These are phyloP conservation scores for Paecilomyces variotii DNA, from an alignment of 2,329 filamentous ascomycete species.

Conservation along the genomic window DNA sequence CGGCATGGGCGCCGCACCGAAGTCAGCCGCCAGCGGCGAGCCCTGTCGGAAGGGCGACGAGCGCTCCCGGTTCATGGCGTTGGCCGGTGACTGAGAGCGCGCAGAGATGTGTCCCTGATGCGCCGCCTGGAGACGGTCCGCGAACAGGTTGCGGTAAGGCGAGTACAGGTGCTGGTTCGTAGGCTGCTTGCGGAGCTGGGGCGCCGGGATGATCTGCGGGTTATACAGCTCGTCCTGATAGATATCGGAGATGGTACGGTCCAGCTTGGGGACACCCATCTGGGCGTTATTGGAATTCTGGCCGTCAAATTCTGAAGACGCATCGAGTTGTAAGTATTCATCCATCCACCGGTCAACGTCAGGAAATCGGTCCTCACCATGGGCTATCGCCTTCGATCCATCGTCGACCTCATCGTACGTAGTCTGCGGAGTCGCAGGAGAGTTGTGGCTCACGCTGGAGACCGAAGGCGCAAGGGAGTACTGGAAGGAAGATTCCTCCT, in stretches of 20 bases:
- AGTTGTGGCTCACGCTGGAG: conserved; percentile 54
- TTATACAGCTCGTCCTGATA: conserved; percentile 81
- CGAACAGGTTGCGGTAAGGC: conserved; percentile 57
- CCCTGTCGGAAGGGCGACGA: conserved; percentile 72
- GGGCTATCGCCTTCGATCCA: conserved; percentile 39
- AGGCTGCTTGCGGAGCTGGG: conserved; percentile 29
- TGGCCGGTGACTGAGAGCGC: conserved; percentile 49
- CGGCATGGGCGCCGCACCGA: conserved; percentile 25
- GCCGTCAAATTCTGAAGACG: conserved; percentile 47
- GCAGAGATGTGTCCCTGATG: conserved; percentile 65
- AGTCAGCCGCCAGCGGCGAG: conserved; percentile 52
- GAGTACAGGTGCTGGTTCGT: conserved; percentile 31
- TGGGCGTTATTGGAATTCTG: conserved; percentile 16
- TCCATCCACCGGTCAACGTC: conserved; percentile 44
- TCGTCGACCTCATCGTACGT: conserved; percentile 48
- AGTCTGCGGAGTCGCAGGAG: conserved; percentile 53
- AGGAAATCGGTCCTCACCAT: conserved; percentile 46
- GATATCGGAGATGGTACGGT: conserved; percentile 77
- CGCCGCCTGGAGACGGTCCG: conserved; percentile 68
- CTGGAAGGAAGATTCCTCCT: conserved; percentile 45
- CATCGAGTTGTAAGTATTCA: conserved; percentile 59
- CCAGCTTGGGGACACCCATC: conserved; percentile 58
- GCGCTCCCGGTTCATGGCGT: conserved; percentile 51
- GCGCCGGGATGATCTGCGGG: conserved; percentile 30
- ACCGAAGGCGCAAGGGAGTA: conserved; percentile 50